phyloP scores from a whole-genome alignment of 202 grass and related monocot genomes.

The Tripidium arundinaceum region DNA sequence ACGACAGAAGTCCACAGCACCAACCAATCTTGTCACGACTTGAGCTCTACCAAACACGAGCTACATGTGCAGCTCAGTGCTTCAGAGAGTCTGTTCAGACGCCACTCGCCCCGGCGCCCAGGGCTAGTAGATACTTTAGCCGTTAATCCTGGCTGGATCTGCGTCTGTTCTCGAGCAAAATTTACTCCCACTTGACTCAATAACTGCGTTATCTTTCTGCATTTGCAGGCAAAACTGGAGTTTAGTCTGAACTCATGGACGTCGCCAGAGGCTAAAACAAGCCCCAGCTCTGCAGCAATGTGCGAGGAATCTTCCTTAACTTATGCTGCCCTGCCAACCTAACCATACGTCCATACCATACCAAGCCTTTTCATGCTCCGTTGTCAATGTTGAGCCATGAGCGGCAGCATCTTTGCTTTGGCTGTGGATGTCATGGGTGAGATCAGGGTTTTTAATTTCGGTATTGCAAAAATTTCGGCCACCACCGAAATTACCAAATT shows the following conservation, averaged over 20 bases:
- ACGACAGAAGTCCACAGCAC: conserved; percentile 11
- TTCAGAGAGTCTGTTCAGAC: not conserved
- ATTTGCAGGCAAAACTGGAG: not conserved
- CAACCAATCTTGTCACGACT: conserved; percentile 12
- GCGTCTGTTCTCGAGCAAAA: not conserved
- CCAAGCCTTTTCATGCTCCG: not conserved
- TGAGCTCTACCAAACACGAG: conserved; percentile 39
- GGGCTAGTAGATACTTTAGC: not conserved
- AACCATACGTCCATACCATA: not conserved
- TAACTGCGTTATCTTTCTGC: conserved; percentile 24
- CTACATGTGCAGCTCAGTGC: conserved; percentile 21
- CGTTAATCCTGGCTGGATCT: conserved; percentile 10
- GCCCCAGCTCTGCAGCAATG: not conserved
- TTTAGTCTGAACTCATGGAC: not conserved
- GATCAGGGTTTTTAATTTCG: too few relatives aligned
- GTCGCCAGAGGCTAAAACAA: not conserved
- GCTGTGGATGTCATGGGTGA: not conserved
- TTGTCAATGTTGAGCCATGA: not conserved
- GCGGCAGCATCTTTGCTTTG: not conserved
- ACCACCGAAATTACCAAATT: too few relatives aligned
- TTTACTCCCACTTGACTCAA: not conserved
- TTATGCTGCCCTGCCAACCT: not conserved
- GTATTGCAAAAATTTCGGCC: too few relatives aligned
- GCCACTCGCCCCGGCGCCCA: not conserved
- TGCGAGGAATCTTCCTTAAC: conserved; percentile 8